phyloP scores from a whole-genome alignment of 2,329 filamentous ascomycete species.

The Trichoderma simmonsii region DNA sequence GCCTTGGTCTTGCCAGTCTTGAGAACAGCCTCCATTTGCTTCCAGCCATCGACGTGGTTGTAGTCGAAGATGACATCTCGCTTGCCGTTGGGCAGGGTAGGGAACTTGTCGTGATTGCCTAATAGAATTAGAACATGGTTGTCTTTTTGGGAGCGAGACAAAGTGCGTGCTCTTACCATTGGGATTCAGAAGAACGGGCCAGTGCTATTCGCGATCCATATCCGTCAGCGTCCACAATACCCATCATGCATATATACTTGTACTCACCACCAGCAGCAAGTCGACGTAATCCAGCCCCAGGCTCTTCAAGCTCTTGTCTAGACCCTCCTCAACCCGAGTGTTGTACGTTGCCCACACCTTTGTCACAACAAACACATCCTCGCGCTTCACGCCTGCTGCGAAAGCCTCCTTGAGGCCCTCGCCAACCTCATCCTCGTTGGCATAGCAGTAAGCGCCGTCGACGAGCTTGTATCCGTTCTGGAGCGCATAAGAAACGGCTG shows the following conservation, averaged over 20 bases:
- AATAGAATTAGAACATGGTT: neutral
- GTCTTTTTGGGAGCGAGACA: neutral
- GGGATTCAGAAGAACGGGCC: constrained; percentile 78
- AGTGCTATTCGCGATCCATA: constrained; percentile 52
- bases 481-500: constrained; percentile 58
- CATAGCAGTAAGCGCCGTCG: constrained; percentile 74
- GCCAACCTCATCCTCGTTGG: constrained; percentile 80
- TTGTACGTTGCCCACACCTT: constrained; percentile 85
- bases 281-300: constrained; percentile 80
- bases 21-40: constrained; percentile 67
- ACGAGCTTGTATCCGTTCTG: constrained; percentile 58
- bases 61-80: constrained; percentile 68
- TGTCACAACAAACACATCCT: constrained; percentile 79
- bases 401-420: constrained; percentile 72
- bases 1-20: constrained; percentile 54
- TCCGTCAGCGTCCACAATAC: neutral
- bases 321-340: constrained; percentile 62
- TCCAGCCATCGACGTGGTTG: constrained; percentile 75
- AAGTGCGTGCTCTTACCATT: constrained; percentile 48
- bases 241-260: neutral
- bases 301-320: constrained; percentile 69
- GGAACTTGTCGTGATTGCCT: constrained; percentile 71
- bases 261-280: constrained; percentile 63
- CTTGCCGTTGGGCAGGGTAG: constrained; percentile 68
- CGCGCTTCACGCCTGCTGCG: constrained; percentile 65